phyloP scores from a whole-genome alignment of 495 filamentous ascomycete genomes.

The Penicillium taxi region DNA sequence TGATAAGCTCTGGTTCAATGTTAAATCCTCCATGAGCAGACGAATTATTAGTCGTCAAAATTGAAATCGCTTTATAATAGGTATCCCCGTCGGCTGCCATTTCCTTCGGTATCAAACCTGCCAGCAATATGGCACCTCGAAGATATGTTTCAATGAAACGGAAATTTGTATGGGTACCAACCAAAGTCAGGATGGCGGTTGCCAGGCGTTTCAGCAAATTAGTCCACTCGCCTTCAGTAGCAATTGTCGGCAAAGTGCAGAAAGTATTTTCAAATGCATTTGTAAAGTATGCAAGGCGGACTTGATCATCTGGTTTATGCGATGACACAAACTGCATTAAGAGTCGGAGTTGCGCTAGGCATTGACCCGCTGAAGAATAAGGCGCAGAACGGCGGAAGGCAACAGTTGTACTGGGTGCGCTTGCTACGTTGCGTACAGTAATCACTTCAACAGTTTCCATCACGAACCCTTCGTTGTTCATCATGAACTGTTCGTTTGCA shows the following conservation, averaged over 20 bases:
- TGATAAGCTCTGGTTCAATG: constrained; percentile 12
- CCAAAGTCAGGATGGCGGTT: constrained; percentile 34
- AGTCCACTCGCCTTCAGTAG: constrained; percentile 41
- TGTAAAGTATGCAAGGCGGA: constrained; percentile 39
- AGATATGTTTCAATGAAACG: constrained; percentile 30
- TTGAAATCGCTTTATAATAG: constrained; percentile 40
- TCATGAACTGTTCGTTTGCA: constrained; percentile 24
- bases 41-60: constrained; percentile 26
- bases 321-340: constrained; percentile 41
- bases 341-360: constrained; percentile 39
- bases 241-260: constrained; percentile 29
- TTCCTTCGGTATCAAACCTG: constrained; percentile 39
- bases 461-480: too few relatives aligned
- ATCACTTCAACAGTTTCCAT: too few relatives aligned
- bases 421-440: background rate
- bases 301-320: constrained; percentile 29
- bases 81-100: constrained; percentile 36
- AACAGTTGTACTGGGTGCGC: constrained; percentile 1
- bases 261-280: constrained; percentile 35
- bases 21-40: background rate
- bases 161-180: constrained; percentile 24
- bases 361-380: constrained; percentile 44
- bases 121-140: constrained; percentile 30
- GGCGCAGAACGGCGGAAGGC: constrained; percentile 17
- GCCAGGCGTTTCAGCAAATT: constrained; percentile 40